Base-by-base conservation (phyloP, 164 flowering plant genomes). In the Piper longum region DNA sequence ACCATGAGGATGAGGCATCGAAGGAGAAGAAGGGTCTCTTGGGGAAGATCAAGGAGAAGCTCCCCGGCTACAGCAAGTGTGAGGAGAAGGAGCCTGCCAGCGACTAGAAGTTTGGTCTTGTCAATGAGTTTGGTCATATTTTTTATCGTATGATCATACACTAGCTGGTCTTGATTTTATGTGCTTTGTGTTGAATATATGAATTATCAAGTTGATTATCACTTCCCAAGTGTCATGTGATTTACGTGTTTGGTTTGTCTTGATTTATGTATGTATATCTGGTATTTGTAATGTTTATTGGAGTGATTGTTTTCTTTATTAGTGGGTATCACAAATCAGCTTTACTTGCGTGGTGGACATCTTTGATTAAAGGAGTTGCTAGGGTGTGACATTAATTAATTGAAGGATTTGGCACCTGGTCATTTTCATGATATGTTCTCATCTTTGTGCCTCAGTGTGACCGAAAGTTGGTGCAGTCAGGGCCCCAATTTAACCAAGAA, bases 21-120 rank as follows among this genome's bases (percentile, higher is more conserved):
- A 67, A 61, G 58, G 70, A 71, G 74, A 81, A 79, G 74, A 81
- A 83, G 63, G 81, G 85, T 5, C 14, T 81, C n/a, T 9, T 81
- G 62, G 85, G 79, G 57, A 79, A 76, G 79, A 76, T 79, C 65
- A 81, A 77, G 73, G 84, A 81, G 63, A 83, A 81, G 72, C 56
- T 84, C 41, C 84, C 88, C 1, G 85, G 85, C 16, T 67, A 68
- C 62, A 62, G 77, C 45, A 62, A 61, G 59, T 60, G 26, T 16
- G 64, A 68, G 58, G 60, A 57, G 42, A 41, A 72, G 64, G 64
- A 67, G 54, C 13, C 57, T 7, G n/a, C 36, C 40, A 17, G 40
- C 44, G 36, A 62, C 45, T 66, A 54, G 40, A n/a, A 4, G 43
- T 5, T n/a, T 48, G 52, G 52, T 9, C 52, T 48, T 48, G 9